Evolutionary conservation across 179 eudicot species (phyloP).

Genomic region (Beta corolliflora): DNA sequence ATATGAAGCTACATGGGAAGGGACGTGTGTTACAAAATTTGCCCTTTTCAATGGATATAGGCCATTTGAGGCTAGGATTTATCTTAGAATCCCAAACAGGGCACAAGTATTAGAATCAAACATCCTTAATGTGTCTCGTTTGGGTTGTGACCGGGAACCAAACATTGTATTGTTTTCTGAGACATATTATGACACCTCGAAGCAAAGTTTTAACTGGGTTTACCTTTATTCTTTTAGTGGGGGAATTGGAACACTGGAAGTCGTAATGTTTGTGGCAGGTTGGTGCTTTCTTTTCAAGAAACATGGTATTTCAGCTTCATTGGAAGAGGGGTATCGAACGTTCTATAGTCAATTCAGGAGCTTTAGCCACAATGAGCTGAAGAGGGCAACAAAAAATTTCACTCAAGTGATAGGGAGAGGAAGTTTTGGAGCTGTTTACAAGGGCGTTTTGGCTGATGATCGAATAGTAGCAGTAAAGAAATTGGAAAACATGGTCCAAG

Average conservation of each 20-base stretch:
- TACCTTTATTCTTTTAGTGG: slow-evolving; percentile 37
- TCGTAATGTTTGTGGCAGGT: slow-evolving; percentile 26
- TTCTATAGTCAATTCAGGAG: slow-evolving; percentile 46
- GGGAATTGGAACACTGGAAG: slow-evolving; percentile 23
- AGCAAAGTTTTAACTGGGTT: slow-evolving; percentile 20
- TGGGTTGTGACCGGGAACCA: too few relatives aligned
- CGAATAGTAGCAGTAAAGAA: slow-evolving; percentile 49
- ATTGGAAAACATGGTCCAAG: slow-evolving; percentile 41
- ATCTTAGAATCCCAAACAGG: too few relatives aligned
- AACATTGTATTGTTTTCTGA: too few relatives aligned
- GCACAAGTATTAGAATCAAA: too few relatives aligned
- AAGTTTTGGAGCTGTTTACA: slow-evolving; percentile 47
- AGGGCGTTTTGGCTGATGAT: slow-evolving; percentile 46
- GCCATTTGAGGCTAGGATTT: too few relatives aligned
- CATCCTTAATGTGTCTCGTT: too few relatives aligned
- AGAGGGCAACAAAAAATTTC: slow-evolving; percentile 43
- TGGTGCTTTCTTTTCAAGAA: slow-evolving; percentile 37
- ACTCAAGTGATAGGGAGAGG: slow-evolving; percentile 48
- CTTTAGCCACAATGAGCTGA: slow-evolving; percentile 44
- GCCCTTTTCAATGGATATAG: too few relatives aligned
- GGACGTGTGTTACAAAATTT: too few relatives aligned
- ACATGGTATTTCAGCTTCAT: slow-evolving; percentile 26
- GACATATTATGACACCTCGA: too few relatives aligned
- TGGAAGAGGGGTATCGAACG: slow-evolving; percentile 42
- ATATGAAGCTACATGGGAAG: too few relatives aligned